Evolutionary conservation across 2,329 filamentous ascomycete species (phyloP).

Genomic region (Biscogniauxia marginata): DNA sequence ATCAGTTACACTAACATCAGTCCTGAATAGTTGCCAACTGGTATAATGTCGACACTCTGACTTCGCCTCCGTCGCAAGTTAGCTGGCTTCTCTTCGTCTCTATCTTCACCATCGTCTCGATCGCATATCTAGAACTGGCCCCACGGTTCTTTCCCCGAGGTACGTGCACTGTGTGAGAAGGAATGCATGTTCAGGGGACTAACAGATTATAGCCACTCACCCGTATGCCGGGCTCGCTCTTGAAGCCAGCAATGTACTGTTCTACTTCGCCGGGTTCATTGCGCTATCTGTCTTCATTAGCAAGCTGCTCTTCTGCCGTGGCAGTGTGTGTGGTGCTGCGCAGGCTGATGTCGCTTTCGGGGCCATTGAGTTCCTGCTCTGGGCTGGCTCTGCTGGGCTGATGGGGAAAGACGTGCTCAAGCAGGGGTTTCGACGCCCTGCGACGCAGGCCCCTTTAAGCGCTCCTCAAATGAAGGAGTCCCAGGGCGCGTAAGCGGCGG

Average conservation of each 20-base stretch:
- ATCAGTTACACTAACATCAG: constrained; percentile 10
- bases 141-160: constrained; percentile 44
- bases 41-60: constrained; percentile 56
- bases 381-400: constrained; percentile 49
- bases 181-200: background rate
- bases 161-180: constrained; percentile 24
- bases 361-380: constrained; percentile 52
- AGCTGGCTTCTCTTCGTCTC: constrained; percentile 58
- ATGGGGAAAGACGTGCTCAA: constrained; percentile 48
- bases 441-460: constrained; percentile 25
- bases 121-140: constrained; percentile 52
- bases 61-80: constrained; percentile 53
- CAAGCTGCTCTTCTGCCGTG: constrained; percentile 55
- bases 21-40: constrained; percentile 53
- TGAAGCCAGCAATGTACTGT: constrained; percentile 51
- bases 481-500: constrained; percentile 30
- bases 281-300: constrained; percentile 57
- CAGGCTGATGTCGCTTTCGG: constrained; percentile 55
- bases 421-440: constrained; percentile 32
- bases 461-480: constrained; percentile 39
- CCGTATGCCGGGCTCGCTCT: constrained; percentile 48
- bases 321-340: constrained; percentile 55
- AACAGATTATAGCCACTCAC: constrained; percentile 39
- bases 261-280: constrained; percentile 61
- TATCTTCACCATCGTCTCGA: constrained; percentile 53